Conservation (phyloP, 2,329 filamentous ascomycete genomes). For the Camptophora hylomeconis region DNA sequence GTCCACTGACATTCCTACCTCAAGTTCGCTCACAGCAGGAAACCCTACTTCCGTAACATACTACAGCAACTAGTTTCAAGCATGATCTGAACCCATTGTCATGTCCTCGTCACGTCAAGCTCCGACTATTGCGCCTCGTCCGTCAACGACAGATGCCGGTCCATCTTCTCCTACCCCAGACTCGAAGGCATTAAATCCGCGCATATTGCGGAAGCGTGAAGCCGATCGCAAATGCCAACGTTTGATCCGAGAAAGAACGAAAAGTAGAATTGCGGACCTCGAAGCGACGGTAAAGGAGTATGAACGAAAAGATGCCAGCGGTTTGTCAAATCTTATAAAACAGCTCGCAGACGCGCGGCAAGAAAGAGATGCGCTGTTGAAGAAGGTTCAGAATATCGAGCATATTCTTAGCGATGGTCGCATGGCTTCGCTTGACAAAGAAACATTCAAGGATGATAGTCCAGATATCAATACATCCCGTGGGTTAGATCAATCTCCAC, state of each 20-base stretch:
- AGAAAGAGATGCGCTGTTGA: constrained; percentile 14
- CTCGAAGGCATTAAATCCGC: too few species aligned
- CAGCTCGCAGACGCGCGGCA: constrained; percentile 14
- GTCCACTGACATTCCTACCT: too few species aligned
- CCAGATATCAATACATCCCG: constrained; percentile 1
- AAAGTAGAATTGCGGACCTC: constrained; percentile 16
- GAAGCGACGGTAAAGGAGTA: constrained; percentile 16
- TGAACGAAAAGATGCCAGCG: constrained; percentile 13
- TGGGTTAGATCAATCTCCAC: not conserved
- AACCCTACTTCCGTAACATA: too few species aligned
- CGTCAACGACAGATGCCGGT: too few species aligned
- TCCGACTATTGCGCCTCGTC: too few species aligned
- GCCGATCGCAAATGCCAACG: constrained; percentile 17
- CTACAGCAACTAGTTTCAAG: too few species aligned
- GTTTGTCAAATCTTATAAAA: constrained; percentile 13
- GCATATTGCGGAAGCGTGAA: constrained; percentile 17
- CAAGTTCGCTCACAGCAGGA: too few species aligned
- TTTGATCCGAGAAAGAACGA: constrained; percentile 17
- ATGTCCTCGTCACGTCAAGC: too few species aligned
- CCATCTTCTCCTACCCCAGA: too few species aligned
- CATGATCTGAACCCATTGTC: too few species aligned
- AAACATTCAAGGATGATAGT: too few species aligned
- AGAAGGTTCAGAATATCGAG: constrained; percentile 16
- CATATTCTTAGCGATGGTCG: constrained; percentile 2
- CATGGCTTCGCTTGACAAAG: too few species aligned